Conservation (phyloP, 2,329 filamentous ascomycete species). For the Cladophialophora psammophila region DNA sequence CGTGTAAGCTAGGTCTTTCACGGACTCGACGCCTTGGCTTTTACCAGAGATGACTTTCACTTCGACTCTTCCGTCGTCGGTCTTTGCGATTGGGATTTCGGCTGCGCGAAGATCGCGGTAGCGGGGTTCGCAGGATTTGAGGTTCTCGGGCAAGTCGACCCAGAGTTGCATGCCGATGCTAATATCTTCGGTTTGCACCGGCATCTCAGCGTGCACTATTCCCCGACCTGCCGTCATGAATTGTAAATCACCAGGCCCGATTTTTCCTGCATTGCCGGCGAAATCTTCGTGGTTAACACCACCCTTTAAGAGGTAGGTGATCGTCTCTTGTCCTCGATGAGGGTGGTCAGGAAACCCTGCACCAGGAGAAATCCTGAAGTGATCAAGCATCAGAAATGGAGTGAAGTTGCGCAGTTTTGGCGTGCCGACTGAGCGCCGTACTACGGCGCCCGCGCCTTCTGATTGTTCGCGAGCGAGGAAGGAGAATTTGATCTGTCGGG, state of each 20-base stretch:
- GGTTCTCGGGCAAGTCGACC: slow-evolving; percentile 83
- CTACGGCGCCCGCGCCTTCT: slow-evolving; percentile 86
- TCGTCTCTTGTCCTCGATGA: slow-evolving; percentile 83
- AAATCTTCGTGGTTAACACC: slow-evolving; percentile 93
- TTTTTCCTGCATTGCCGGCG: slow-evolving; percentile 81
- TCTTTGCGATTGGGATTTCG: slow-evolving; percentile 79
- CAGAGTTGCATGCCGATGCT: slow-evolving; percentile 93
- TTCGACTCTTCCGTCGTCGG: slow-evolving; percentile 75
- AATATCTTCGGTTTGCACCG: slow-evolving; percentile 77
- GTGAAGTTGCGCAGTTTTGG: slow-evolving; percentile 82
- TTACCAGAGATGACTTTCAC: slow-evolving; percentile 92
- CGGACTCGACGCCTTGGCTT: slow-evolving; percentile 81
- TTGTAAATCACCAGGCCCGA: slow-evolving; percentile 86
- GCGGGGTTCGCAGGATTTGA: slow-evolving; percentile 89
- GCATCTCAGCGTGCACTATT: slow-evolving; percentile 97
- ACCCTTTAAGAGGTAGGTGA: slow-evolving; percentile 88
- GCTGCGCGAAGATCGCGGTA: slow-evolving; percentile 82
- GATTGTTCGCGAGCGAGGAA: slow-evolving; percentile 85
- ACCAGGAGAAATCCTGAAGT: slow-evolving; percentile 80
- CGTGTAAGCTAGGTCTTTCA: slow-evolving; percentile 92
- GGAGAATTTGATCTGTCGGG: slow-evolving; percentile 79
- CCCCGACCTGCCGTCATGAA: slow-evolving; percentile 96
- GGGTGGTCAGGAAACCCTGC: slow-evolving; percentile 91
- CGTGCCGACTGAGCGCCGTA: slow-evolving; percentile 87
- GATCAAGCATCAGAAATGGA: slow-evolving; percentile 95